Base-by-base conservation (phyloP, 441 rosid genomes). In the Macaranga tanarius region DNA sequence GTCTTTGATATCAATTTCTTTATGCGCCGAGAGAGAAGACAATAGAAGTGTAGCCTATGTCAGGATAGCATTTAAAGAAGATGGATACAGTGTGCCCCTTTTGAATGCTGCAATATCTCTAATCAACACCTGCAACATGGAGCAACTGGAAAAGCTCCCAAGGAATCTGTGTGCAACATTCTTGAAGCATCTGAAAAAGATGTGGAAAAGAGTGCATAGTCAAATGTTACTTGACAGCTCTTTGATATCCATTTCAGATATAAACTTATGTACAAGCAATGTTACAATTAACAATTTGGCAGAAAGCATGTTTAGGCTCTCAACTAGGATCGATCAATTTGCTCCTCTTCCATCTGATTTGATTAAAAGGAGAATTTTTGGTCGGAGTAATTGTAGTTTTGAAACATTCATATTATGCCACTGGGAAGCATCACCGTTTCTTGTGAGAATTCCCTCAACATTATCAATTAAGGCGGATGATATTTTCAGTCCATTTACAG, bases 301-400 rank as follows among this genome's bases (percentile, higher is more conserved):
- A 5, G 88, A 87, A 78, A 67, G 87, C 80, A 75, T 84, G 73
- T 89, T 87, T 77, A 83, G 85, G 82, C 84, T 89, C 47, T 81
- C 90, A 47, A 77, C 76, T 16, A 77, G 42, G 59, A 44, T 20
- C 16, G 34, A 63, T 56, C 76, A 83, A 67, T 57, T 68, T 67
- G 31, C 74, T 72, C 44, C 67, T 67, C 69, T 78, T 65, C 69
- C 78, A 10, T 58, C 58, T 66, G 77, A 68, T 45, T 60, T 47
- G 23, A 66, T 83, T 38, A 65, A 73, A 73, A 78, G 83, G 34
- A 75, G 77, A 42, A 77, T 87, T 47, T 88, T 88, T 76, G 79
- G 82, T 65, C 64, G 50, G 62, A 62, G 56, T 19, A 80, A 75
- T 25, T 57, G 45, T 76, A 54, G 76, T 78, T 84, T 80, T 67